Evolutionary conservation across 805 yeast genomes (phyloP), one percentile per base, ranked within the genome.

Genomic region (Candida schatavii): DNA sequence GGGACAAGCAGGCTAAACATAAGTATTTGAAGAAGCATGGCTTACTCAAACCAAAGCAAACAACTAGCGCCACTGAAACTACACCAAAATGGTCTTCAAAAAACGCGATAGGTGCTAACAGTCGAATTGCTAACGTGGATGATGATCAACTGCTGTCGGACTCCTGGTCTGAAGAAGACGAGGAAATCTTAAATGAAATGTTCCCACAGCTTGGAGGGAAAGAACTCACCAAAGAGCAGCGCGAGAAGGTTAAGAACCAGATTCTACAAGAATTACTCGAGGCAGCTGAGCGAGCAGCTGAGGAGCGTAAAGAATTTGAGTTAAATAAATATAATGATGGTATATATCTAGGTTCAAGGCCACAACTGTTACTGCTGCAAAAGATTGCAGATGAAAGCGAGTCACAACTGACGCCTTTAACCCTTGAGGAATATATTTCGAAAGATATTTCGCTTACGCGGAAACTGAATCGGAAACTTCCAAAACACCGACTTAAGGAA

Each of bases 61-160:
- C 40, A 4, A 14, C 18, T 25, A 18, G 7, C 4, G 15, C 37
- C 49, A 27, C 43, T 49, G 18, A 59, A 7, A 9, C 54, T 3
- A 39, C 39, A 18, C 49, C 56, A n/a, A 67, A 67, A 46, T 69
- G 74, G 74, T 47, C 66, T 3, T 50, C 61, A 2, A 68, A 67
- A 45, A 23, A 23, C 27, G 27, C 11, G 7, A 11, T 7, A 23
- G 69, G 62, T 40, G 47, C 55, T 2, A 65, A 62, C 22, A n/a
- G n/a, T n/a, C n/a, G n/a, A n/a, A n/a, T n/a, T n/a, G 60, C 59
- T 40, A 73, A 68, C 22, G 66, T 70, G 70, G 72, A 68, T 42
- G 61, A 70, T 3, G 54, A 50, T 1, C 22, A 25, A 6, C 28
- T 20, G 3, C 11, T 23, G 27, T 23, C 27, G 10, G 11, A 23